Conservation (phyloP, 2,329 filamentous ascomycete genomes). For the Colletotrichum sp. region DNA sequence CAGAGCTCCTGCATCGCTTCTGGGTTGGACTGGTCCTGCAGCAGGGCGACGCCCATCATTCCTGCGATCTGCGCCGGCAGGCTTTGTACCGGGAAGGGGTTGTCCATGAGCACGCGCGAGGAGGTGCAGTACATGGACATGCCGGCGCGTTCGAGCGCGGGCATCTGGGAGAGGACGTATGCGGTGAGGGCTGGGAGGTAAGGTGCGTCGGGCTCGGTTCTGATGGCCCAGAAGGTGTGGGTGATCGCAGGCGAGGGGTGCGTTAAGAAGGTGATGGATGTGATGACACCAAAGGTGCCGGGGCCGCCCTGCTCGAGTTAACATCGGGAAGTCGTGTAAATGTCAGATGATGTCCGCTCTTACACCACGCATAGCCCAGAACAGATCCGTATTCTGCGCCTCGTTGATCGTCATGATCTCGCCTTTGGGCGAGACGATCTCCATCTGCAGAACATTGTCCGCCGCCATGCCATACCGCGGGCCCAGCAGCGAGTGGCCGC, state of each 20-base stretch:
- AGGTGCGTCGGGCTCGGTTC: slow-evolving; percentile 32
- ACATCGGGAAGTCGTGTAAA: neutral
- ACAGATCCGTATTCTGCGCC: slow-evolving; percentile 60
- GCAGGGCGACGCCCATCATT: slow-evolving; percentile 34
- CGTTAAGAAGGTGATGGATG: slow-evolving; percentile 60
- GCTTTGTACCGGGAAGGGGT: slow-evolving; percentile 38
- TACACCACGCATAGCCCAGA: slow-evolving; percentile 67
- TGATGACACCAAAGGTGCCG: slow-evolving; percentile 65
- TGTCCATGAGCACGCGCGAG: slow-evolving; percentile 33
- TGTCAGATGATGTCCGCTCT: slow-evolving; percentile 19
- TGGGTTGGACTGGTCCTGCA: slow-evolving; percentile 38
- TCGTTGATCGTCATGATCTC: slow-evolving; percentile 56
- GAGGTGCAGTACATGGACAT: slow-evolving; percentile 52
- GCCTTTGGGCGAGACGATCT: slow-evolving; percentile 59
- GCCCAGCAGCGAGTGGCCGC: slow-evolving; percentile 61
- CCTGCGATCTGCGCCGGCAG: slow-evolving; percentile 33
- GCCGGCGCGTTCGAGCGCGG: slow-evolving; percentile 53
- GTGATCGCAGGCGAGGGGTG: slow-evolving; percentile 46
- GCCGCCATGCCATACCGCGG: slow-evolving; percentile 64
- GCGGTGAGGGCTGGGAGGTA: slow-evolving; percentile 52
- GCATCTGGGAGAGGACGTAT: slow-evolving; percentile 50
- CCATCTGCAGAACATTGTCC: slow-evolving; percentile 65
- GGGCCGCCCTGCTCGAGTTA: slow-evolving; percentile 54
- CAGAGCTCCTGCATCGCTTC: slow-evolving; percentile 32
- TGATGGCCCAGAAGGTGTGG: slow-evolving; percentile 24